Conservation (phyloP, 1,284 basidiomycete genomes). For the Peniophora sp. region DNA sequence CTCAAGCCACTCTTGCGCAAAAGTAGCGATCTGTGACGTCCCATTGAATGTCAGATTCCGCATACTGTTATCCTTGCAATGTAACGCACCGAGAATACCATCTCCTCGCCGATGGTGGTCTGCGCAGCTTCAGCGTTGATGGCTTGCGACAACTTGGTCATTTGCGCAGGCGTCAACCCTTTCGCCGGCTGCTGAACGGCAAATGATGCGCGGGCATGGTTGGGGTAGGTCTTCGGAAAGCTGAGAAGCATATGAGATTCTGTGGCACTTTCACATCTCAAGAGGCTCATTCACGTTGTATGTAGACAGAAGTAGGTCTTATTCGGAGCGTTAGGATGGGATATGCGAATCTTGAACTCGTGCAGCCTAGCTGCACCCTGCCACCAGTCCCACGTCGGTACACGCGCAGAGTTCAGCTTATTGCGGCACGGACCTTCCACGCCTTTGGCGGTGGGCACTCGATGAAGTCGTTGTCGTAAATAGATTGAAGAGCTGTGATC, state of each 20-base stretch:
- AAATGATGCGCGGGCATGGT: slow-evolving; percentile 57
- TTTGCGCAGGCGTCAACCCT: slow-evolving; percentile 46
- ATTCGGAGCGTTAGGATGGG: slow-evolving; percentile 47
- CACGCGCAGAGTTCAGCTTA: background rate
- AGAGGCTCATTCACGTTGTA: slow-evolving; percentile 65
- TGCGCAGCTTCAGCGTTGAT: slow-evolving; percentile 58
- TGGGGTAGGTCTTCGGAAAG: slow-evolving; percentile 73
- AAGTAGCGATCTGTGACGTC: slow-evolving; percentile 47
- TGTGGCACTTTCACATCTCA: background rate
- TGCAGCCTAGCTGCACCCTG: slow-evolving; percentile 60
- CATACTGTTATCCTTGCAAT: slow-evolving; percentile 1
- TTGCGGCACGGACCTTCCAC: slow-evolving; percentile 58
- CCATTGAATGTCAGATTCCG: background rate
- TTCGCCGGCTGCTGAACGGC: slow-evolving; percentile 55
- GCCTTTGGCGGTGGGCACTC: slow-evolving; percentile 58
- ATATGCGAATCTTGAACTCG: slow-evolving; percentile 67
- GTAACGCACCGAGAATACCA: slow-evolving; percentile 59
- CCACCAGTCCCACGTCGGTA: background rate
- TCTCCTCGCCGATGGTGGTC: slow-evolving; percentile 49
- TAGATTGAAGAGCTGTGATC: slow-evolving; percentile 69
- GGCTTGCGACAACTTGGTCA: slow-evolving; percentile 43
- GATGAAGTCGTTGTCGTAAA: slow-evolving; percentile 68
- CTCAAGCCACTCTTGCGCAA: slow-evolving; percentile 64
- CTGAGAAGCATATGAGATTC: slow-evolving; percentile 24
- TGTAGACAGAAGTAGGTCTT: slow-evolving; percentile 59